Base-by-base conservation (phyloP, 805 yeast genomes). In the Kregervanrija delftensis region DNA sequence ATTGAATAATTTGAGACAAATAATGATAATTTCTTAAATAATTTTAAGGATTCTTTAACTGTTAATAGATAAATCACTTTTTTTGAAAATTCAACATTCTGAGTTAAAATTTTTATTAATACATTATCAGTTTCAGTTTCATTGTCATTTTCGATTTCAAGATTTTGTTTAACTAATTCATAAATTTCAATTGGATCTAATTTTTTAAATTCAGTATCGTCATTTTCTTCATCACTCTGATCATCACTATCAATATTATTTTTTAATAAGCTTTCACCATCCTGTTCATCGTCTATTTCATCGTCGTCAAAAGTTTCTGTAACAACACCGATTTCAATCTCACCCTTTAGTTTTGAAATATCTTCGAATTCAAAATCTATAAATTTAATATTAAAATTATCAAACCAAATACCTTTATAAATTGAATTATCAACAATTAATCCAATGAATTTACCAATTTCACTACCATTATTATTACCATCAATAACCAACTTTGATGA, bases 41-140 rank as follows among this genome's bases (percentile, higher is more conserved):
- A 53, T 5, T 54, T 50, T 1, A 68, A 57, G 1, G 76, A 71
- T 30, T 68, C 65, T 1, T 64, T 58, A 8, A 75, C 69, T 30
- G 71, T 74, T 35, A 86, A 64, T 41, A 78, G 65, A 50, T 75
- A 72, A 36, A 84, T 72, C 0, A 86, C 74, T 11, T 72, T 64
- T 59, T 74, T 68, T 40, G 77, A 76, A 50, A 78, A 79, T 16
- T 72, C 41, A 22, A 41, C 45, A 44, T 65, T 63, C 40, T 59
- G 61, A 10, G 53, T 49, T 16, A 65, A 46, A 13, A 65, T 48
- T 15, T 53, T 35, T 61, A 47, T 70, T 69, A 49, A 67, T 28
- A 30, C 28, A n/a, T 35, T 32, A 12, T 42, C 45, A 33, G 13
- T 37, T 13, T 39, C 39, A 3, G n/a, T 37, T 60, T 33, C 56